Evolutionary conservation across 2,329 filamentous ascomycete genomes (phyloP).

Genomic region (Drechslerella dactyloides): DNA sequence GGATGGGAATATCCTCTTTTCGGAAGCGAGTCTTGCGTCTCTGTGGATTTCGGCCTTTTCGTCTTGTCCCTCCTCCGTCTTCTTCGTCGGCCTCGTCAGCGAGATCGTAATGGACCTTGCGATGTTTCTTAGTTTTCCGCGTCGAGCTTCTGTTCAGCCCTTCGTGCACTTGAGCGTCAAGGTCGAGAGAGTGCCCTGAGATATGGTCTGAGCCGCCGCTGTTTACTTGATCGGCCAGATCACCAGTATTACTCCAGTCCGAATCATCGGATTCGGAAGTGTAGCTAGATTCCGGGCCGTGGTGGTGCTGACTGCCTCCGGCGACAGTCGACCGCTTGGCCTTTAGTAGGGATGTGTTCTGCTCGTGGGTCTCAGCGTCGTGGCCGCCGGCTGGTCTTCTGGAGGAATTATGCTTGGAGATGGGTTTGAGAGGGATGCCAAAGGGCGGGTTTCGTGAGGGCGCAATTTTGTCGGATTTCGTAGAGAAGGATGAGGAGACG

Average conservation of each 20-base stretch:
- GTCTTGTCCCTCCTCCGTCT: constrained; percentile 1
- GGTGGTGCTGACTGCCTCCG: constrained; percentile 47
- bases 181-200: constrained; percentile 62
- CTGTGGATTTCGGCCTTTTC: not conserved
- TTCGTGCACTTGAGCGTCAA: constrained; percentile 56
- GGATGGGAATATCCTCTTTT: constrained; percentile 44
- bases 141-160: not conserved
- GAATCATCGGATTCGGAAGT: constrained; percentile 68
- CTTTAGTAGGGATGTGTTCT: constrained; percentile 63
- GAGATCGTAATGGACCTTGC: constrained; percentile 32
- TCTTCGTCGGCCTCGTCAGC: constrained; percentile 7
- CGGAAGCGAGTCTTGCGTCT: constrained; percentile 12
- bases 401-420: constrained; percentile 57
- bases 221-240: constrained; percentile 91
- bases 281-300: constrained; percentile 57
- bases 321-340: constrained; percentile 56
- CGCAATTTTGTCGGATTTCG: constrained; percentile 43
- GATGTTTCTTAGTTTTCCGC: constrained; percentile 9
- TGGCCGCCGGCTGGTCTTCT: constrained; percentile 57
- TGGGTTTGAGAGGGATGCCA: constrained; percentile 48
- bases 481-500: not conserved
- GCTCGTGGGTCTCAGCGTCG: constrained; percentile 59
- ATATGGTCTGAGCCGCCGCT: constrained; percentile 75
- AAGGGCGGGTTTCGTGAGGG: constrained; percentile 25
- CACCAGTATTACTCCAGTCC: constrained; percentile 91